A percentile compares a stretch with the other conserved stretches of the same genome.
phyloP scores from a whole-genome alignment of 2,329 filamentous ascomycete genomes.

The Chrysosphaeria jannelii region DNA sequence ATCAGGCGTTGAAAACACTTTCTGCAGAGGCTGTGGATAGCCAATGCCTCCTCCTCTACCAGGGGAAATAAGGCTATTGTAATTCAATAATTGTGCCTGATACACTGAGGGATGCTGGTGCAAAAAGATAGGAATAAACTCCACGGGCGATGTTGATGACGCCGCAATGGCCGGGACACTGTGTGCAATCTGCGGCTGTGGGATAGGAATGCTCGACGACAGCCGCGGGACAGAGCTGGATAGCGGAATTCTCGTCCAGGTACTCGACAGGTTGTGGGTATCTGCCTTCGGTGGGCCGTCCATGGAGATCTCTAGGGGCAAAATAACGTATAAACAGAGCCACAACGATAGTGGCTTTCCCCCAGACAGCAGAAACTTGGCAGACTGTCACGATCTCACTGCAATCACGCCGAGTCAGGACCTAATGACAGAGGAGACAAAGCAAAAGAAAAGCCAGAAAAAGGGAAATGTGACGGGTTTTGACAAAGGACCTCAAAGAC shows the following conservation, averaged over 20 bases:
- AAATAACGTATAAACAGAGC: no score
- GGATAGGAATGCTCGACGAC: slow-evolving; percentile 3
- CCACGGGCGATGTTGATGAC: slow-evolving; percentile 9
- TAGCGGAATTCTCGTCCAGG: slow-evolving; percentile 11
- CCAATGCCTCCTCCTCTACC: slow-evolving; percentile 19
- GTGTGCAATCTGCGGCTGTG: slow-evolving; percentile 5
- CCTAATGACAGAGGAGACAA: no score
- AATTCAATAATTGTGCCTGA: slow-evolving; percentile 30
- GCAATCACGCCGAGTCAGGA: no score
- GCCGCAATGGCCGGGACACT: slow-evolving; percentile 2
- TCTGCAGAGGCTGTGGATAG: slow-evolving; percentile 21
- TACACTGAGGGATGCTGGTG: slow-evolving; percentile 28
- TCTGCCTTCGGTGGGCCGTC: slow-evolving; percentile 18
- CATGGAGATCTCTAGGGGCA: slow-evolving; percentile 12
- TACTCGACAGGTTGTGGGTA: slow-evolving; percentile 16
- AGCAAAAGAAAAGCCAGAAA: no score
- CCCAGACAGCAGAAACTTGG: no score
- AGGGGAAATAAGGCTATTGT: slow-evolving; percentile 32
- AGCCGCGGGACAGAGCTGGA: slow-evolving; percentile 5
- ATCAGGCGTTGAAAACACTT: slow-evolving; percentile 22
- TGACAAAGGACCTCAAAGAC: no score
- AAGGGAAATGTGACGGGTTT: no score
- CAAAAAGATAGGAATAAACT: slow-evolving; percentile 24
- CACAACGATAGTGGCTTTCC: no score
- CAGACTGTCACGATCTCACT: no score